Evolutionary conservation across 345 rosid genomes (phyloP).

Genomic region (Cardiospermum halicacabum): DNA sequence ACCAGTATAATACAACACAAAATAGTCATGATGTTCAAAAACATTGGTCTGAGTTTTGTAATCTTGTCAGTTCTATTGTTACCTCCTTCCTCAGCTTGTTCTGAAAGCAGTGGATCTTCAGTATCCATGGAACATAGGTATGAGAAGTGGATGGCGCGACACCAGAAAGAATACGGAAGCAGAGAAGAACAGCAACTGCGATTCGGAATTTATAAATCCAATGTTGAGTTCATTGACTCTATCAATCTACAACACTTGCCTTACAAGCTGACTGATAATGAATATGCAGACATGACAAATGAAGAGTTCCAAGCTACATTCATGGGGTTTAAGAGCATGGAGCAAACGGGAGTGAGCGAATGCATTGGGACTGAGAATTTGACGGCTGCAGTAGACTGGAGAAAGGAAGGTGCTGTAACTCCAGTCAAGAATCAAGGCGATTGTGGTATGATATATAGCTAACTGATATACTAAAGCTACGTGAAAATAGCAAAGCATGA

Average conservation of each 20-base stretch:
- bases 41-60: slow-evolving; percentile 19
- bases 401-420: slow-evolving; percentile 71
- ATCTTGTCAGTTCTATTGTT: slow-evolving; percentile 25
- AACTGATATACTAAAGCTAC: background rate
- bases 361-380: background rate
- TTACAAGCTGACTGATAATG: slow-evolving; percentile 64
- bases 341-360: background rate
- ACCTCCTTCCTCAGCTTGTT: slow-evolving; percentile 25
- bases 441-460: slow-evolving; percentile 69
- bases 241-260: slow-evolving; percentile 59
- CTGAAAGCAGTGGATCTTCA: slow-evolving; percentile 2
- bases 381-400: slow-evolving; percentile 67
- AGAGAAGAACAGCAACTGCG: slow-evolving; percentile 50
- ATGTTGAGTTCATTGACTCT: slow-evolving; percentile 51
- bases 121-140: slow-evolving; percentile 38
- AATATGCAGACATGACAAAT: slow-evolving; percentile 79
- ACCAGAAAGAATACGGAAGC: slow-evolving; percentile 32
- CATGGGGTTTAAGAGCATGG: slow-evolving; percentile 35
- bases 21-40: slow-evolving; percentile 21
- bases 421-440: slow-evolving; percentile 76
- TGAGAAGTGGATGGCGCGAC: slow-evolving; percentile 42
- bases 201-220: slow-evolving; percentile 60
- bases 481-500: background rate
- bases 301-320: slow-evolving; percentile 51
- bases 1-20: slow-evolving; percentile 12